Evolutionary conservation across 139 green algal genomes (phyloP), one percentile per base, ranked within the genome.

Genomic region (Asterochloris erici): DNA sequence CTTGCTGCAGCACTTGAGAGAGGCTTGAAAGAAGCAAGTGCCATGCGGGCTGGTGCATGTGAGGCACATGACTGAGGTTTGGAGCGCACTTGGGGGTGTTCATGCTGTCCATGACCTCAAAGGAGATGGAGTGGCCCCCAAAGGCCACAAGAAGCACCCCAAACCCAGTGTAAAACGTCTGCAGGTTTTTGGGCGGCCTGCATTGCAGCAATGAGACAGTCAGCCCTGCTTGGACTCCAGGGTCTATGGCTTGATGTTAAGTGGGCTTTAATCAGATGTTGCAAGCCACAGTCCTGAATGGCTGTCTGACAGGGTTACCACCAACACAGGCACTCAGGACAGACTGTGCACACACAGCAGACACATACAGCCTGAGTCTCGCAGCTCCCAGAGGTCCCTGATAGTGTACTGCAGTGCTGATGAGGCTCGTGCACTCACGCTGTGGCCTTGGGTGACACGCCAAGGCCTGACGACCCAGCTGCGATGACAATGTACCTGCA

Each of bases 101-200:
- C 74, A 79, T 66, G 26, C 74, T 27, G 27, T 79, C 74, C 74
- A 79, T 79, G 74, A 79, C 74, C 74, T 79, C 74, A 63, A 79
- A 79, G 26, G 74, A 79, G 74, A 79, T 79, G 27, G 12, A 63
- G 74, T 79, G 74, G 15, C 74, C 74, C 12, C 74, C 74, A 79
- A 28, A 79, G 12, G 74, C 74, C 14, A 79, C 74, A 23, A 79
- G 74, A 29, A 79, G 27, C 38, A 79, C 74, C n/a, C 74, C 74
- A 62, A 79, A 79, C 12, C 74, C 74, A n/a, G 74, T 79, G 74
- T 63, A 79, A 14, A 79, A 79, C 0, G n/a, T 14, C 74, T 79
- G 74, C 27, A 62, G 14, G 61, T 19, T 66, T 27, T 79, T 62
- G 74, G 74, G 74, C 12, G 26, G 15, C 74, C 74, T 79, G 74